Percentiles rank a stretch among this genome's conserved stretches.
phyloP scores from a whole-genome alignment of 1,284 basidiomycete species.

The Fereydounia khargensis region DNA sequence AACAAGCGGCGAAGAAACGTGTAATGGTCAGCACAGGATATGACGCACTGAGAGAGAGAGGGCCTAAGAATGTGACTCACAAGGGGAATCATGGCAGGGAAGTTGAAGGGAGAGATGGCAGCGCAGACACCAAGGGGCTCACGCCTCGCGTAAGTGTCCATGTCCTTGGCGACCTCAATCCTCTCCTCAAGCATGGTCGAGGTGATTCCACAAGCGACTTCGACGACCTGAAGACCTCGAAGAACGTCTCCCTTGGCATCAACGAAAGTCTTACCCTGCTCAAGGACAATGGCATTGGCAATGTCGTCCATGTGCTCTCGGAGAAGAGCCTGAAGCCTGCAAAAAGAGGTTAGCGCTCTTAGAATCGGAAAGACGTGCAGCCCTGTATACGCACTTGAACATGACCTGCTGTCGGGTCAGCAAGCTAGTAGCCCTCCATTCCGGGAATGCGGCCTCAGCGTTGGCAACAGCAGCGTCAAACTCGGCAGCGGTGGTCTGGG shows the following conservation, averaged over 20 bases:
- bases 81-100: conserved; percentile 84
- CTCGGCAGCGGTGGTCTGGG: conserved; percentile 79
- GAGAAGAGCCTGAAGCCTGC: conserved; percentile 56
- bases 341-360: neutral
- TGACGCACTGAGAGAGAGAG: too few species aligned
- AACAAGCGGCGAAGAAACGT: too few species aligned
- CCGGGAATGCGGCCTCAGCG: conserved; percentile 82
- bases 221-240: conserved; percentile 90
- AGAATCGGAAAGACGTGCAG: neutral
- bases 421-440: conserved; percentile 83
- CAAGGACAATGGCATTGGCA: conserved; percentile 50
- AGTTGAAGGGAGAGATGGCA: conserved; percentile 50
- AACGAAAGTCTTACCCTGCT: conserved; percentile 59
- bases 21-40: too few species aligned
- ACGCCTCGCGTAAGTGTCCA: conserved; percentile 87
- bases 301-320: conserved; percentile 60
- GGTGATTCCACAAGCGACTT: conserved; percentile 79
- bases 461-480: conserved; percentile 82
- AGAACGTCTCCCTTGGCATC: conserved; percentile 93
- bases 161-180: conserved; percentile 88
- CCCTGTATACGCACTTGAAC: conserved; percentile 64
- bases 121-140: conserved; percentile 64
- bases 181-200: conserved; percentile 82
- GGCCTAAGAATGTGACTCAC: too few species aligned
- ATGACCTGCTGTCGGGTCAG: conserved; percentile 84